A percentile compares a stretch with the other conserved stretches of the same genome.
Conservation (phyloP, 805 yeast species). For the Metschnikowia cubensis region DNA sequence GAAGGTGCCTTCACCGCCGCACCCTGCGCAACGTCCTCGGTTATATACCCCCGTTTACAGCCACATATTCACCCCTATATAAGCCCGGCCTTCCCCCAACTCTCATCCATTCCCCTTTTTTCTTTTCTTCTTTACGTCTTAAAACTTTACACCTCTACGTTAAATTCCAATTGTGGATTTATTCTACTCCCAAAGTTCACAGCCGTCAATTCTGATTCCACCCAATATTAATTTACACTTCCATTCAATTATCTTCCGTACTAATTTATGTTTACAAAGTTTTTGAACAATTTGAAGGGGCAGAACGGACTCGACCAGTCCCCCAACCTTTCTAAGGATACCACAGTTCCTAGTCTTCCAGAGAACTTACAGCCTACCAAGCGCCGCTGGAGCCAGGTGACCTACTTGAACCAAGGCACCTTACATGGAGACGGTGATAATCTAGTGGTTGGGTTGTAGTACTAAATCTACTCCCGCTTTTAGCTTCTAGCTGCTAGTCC, state of each 20-base stretch:
- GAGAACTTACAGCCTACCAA: slow-evolving; percentile 6
- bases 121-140: neutral
- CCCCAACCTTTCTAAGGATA: slow-evolving; percentile 7
- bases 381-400: slow-evolving; percentile 20
- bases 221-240: neutral
- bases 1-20: neutral
- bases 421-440: slow-evolving; percentile 20
- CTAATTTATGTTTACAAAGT: slow-evolving; percentile 13
- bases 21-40: slow-evolving; percentile 2
- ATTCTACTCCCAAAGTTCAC: too few species aligned
- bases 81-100: neutral
- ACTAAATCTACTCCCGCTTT: too few species aligned
- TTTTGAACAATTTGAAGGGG: slow-evolving; percentile 13
- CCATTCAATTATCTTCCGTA: neutral
- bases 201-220: too few species aligned
- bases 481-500: too few species aligned
- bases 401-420: slow-evolving; percentile 18
- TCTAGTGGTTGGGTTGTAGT: slow-evolving; percentile 19
- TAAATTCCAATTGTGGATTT: too few species aligned
- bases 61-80: slow-evolving; percentile 5
- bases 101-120: neutral
- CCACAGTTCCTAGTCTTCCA: slow-evolving; percentile 4
- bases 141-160: too few species aligned
- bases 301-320: slow-evolving; percentile 5
- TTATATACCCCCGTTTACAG: slow-evolving; percentile 2